phyloP scores from a whole-genome alignment of 2,329 filamentous ascomycete species.

The Xylariaceae sp. region DNA sequence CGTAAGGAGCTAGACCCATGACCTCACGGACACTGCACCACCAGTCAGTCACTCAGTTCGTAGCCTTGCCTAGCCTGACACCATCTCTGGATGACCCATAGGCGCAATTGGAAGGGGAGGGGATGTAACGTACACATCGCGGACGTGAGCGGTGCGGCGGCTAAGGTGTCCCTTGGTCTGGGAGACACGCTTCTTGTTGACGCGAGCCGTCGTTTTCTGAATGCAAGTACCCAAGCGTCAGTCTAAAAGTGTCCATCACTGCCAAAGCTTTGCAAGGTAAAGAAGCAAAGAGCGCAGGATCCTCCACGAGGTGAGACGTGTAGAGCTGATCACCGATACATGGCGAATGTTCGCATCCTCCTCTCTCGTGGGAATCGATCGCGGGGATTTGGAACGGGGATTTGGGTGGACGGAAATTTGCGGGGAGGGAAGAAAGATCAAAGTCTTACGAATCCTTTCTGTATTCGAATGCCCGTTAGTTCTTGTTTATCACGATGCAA shows the following conservation, averaged over 20 bases:
- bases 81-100: neutral
- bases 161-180: conserved; percentile 92
- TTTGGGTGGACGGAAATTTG: neutral
- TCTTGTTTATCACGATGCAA: neutral
- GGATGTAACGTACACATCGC: conserved; percentile 57
- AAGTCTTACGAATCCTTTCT: conserved; percentile 23
- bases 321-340: conserved; percentile 20
- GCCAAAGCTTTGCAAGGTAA: conserved; percentile 26
- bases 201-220: conserved; percentile 78
- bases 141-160: conserved; percentile 95
- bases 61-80: neutral
- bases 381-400: neutral
- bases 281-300: conserved; percentile 50
- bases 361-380: conserved; percentile 9
- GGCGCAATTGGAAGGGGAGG: neutral
- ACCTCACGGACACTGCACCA: conserved; percentile 76
- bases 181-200: conserved; percentile 71
- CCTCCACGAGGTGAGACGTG: conserved; percentile 69
- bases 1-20: conserved; percentile 88
- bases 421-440: conserved; percentile 5
- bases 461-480: conserved; percentile 10
- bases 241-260: conserved; percentile 55
- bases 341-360: conserved; percentile 7
- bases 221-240: conserved; percentile 35
- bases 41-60: conserved; percentile 9